Evolutionary conservation across 2,329 filamentous ascomycete species (phyloP), one percentile per base, ranked within the genome.

Genomic region (Sporothrix phasma): DNA sequence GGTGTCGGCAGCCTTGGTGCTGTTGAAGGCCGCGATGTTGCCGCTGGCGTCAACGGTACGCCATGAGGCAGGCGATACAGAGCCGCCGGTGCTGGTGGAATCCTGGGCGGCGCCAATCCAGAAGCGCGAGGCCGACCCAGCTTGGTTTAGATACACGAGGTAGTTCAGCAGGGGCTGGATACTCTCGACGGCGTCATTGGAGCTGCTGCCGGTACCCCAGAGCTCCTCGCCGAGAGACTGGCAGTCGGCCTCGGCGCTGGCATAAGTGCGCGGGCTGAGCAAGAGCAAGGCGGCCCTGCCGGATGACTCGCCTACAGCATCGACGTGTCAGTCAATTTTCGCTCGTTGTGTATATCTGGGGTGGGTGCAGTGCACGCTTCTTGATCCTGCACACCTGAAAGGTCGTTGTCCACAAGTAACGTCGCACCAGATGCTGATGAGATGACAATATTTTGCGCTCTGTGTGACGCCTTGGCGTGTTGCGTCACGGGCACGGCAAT

Each of bases 391-490:
- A 45, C 67, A 75, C 76, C 77, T 70, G 73, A 72, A 39, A 79
- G 73, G 60, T 78, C 76, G 69, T 78, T 79, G 65, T 76, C 72
- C 51, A 75, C 71, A 29, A 78, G 64, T 29, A 78, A 70, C 5
- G 73, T 75, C 47, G 77, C 67, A 34, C 74, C 74, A 1, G 75
- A 74, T 39, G 56, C 53, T 15, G 51, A 13, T 6, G 34, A 39
- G 37, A 34, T 51, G 22, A 47, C 45, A 15, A 46, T n/a, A 17
- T 26, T 31, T 8, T 37, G 24, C 19, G 49, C 29, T 10, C 19
- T 41, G 45, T 59, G 43, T 7, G 49, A 41, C 39, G 26, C 39
- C 24, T 53, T 46, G 47, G 37, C 46, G 41, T 47, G 46, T 41
- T 61, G 39, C 11, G 58, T 61, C 22, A 64, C 29, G 10, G 63